Evolutionary conservation across 768 basidiomycete species (phyloP).

Genomic region (Crepidotus variabilis): DNA sequence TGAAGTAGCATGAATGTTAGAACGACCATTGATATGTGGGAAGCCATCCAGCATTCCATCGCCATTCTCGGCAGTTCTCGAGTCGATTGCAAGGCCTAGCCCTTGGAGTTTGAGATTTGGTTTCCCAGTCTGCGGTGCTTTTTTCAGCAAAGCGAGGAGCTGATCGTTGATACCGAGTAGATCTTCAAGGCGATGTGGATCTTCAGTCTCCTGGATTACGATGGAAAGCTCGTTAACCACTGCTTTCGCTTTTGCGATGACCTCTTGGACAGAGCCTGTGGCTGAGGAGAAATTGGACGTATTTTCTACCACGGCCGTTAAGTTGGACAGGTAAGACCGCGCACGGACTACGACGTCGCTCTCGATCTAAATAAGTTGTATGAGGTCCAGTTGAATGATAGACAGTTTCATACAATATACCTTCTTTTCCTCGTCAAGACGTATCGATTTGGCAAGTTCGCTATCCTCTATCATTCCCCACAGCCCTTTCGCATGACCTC

Average conservation of each 20-base stretch:
- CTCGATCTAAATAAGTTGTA: slow-evolving; percentile 31
- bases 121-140: slow-evolving; percentile 33
- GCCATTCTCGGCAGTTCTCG: slow-evolving; percentile 12
- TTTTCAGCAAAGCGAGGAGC: slow-evolving; percentile 54
- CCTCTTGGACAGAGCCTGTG: slow-evolving; percentile 23
- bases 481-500: slow-evolving; percentile 63
- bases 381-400: slow-evolving; percentile 5
- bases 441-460: slow-evolving; percentile 69
- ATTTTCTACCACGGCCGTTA: slow-evolving; percentile 27
- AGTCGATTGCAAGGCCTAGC: slow-evolving; percentile 38
- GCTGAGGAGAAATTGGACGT: slow-evolving; percentile 14
- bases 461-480: slow-evolving; percentile 88
- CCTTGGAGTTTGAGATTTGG: slow-evolving; percentile 41
- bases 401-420: slow-evolving; percentile 20
- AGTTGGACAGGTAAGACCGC: slow-evolving; percentile 33
- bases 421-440: slow-evolving; percentile 54
- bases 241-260: slow-evolving; percentile 45
- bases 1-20: slow-evolving; percentile 5
- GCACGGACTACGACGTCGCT: slow-evolving; percentile 46
- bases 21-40: slow-evolving; percentile 23
- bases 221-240: slow-evolving; percentile 48
- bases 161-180: slow-evolving; percentile 72
- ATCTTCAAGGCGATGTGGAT: slow-evolving; percentile 60
- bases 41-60: slow-evolving; percentile 20
- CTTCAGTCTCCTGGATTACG: slow-evolving; percentile 52